A percentile compares a stretch with the other conserved stretches of the same genome.
Evolutionary conservation across 495 filamentous ascomycete genomes (phyloP).

Genomic region (Corynascus novoguineensis): DNA sequence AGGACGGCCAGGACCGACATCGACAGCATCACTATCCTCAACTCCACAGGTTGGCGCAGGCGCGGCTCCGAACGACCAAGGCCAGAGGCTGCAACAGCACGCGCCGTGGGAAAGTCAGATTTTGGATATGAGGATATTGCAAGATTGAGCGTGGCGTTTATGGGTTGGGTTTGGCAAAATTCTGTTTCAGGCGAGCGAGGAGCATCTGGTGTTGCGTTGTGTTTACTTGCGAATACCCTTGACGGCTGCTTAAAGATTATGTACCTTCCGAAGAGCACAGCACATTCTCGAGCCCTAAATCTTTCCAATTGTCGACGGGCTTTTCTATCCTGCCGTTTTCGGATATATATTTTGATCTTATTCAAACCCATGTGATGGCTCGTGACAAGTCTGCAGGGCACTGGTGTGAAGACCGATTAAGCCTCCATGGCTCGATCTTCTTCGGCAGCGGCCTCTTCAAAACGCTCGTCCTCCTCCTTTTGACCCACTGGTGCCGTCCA

Average conservation of each 20-base stretch:
- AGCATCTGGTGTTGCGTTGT: neutral
- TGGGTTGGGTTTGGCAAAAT: neutral
- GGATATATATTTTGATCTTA: too few species aligned
- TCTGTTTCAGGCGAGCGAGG: neutral
- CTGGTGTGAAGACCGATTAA: neutral
- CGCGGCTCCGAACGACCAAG: too few species aligned
- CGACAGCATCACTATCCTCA: too few species aligned
- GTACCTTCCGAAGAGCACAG: too few species aligned
- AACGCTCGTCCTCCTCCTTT: slow-evolving; percentile 27
- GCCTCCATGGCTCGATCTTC: slow-evolving; percentile 29
- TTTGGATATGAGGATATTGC: slow-evolving; percentile 15
- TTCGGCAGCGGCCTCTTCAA: slow-evolving; percentile 23
- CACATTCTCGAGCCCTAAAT: too few species aligned
- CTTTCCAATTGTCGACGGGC: too few species aligned
- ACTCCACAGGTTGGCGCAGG: too few species aligned
- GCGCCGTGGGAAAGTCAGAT: slow-evolving; percentile 15
- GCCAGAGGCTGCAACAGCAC: neutral
- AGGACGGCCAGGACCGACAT: neutral
- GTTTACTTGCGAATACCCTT: neutral
- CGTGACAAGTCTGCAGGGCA: too few species aligned
- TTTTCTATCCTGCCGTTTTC: too few species aligned
- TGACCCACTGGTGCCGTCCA: slow-evolving; percentile 44
- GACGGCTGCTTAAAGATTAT: neutral
- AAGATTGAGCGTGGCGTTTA: neutral
- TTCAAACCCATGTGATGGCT: too few species aligned